Conservation (phyloP, 2,329 filamentous ascomycete species). For the Trematosphaeria pertusa region DNA sequence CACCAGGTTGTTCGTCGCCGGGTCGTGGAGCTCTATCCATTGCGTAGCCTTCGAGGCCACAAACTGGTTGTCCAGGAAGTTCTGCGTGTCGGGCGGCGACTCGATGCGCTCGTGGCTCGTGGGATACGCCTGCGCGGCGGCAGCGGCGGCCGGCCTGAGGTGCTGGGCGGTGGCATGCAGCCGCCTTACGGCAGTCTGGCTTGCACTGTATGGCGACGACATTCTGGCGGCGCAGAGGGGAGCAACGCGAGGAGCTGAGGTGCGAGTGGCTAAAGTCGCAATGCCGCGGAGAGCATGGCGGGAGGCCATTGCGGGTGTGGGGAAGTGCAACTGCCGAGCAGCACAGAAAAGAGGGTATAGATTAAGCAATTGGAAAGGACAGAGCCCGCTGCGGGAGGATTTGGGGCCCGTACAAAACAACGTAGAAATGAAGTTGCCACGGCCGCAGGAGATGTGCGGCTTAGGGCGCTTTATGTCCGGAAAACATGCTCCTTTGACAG, state of each 20-base stretch:
- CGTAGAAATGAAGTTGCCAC: neutral
- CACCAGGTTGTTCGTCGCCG: conserved; percentile 84
- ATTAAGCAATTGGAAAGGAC: conserved; percentile 9
- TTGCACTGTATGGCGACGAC: conserved; percentile 45
- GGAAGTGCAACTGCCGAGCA: conserved; percentile 21
- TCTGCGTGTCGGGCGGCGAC: conserved; percentile 73
- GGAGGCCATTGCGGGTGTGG: conserved; percentile 50
- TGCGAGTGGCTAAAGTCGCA: conserved; percentile 49
- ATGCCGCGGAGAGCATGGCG: conserved; percentile 54
- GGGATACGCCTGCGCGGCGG: conserved; percentile 67
- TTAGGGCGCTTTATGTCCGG: conserved; percentile 2
- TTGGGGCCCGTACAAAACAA: neutral
- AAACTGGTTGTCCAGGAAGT: conserved; percentile 84
- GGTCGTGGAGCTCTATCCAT: conserved; percentile 83
- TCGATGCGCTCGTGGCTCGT: conserved; percentile 74
- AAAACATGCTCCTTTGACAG: conserved; percentile 14
- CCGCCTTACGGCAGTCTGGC: conserved; percentile 51
- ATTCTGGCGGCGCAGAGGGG: conserved; percentile 46
- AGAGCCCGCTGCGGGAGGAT: neutral
- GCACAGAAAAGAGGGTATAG: conserved; percentile 4
- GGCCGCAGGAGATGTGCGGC: conserved; percentile 6
- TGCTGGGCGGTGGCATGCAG: conserved; percentile 64
- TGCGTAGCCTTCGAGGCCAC: conserved; percentile 69
- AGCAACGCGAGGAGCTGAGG: conserved; percentile 44
- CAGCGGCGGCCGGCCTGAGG: conserved; percentile 56